Evolutionary conservation across 2,329 filamentous ascomycete species (phyloP).

Genomic region (Penicillium sp.): DNA sequence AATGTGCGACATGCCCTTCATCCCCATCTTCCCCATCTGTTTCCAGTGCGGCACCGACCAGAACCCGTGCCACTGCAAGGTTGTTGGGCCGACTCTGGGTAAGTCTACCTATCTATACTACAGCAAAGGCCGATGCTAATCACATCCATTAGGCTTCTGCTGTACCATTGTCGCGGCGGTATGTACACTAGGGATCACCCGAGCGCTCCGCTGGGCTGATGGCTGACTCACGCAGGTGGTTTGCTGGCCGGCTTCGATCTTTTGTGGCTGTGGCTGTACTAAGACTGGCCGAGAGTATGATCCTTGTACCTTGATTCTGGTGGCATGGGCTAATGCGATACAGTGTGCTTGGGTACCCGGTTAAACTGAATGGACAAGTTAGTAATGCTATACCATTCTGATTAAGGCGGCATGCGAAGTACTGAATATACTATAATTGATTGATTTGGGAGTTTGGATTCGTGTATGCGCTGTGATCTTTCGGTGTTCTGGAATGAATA

Average conservation of each 20-base stretch:
- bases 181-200: constrained; percentile 23
- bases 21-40: constrained; percentile 50
- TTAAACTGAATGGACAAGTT: constrained; percentile 50
- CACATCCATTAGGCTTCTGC: constrained; percentile 36
- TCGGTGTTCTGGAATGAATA: not conserved
- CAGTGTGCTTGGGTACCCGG: constrained; percentile 51
- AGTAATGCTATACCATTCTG: constrained; percentile 50
- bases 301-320: not conserved
- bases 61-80: constrained; percentile 56
- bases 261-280: constrained; percentile 55
- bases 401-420: constrained; percentile 17
- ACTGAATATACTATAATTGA: not conserved
- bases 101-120: constrained; percentile 15
- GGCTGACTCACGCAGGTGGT: constrained; percentile 39
- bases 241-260: constrained; percentile 53
- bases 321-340: constrained; percentile 15
- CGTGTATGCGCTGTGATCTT: not conserved
- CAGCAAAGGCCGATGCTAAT: not conserved
- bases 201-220: not conserved
- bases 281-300: constrained; percentile 52
- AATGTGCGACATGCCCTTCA: constrained; percentile 39
- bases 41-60: constrained; percentile 55
- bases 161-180: constrained; percentile 50
- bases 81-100: constrained; percentile 53
- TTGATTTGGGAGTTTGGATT: not conserved